Evolutionary conservation across 148 eudicot genomes (phyloP), one percentile per base, ranked within the genome.

Genomic region (Rhododendron ovatum): DNA sequence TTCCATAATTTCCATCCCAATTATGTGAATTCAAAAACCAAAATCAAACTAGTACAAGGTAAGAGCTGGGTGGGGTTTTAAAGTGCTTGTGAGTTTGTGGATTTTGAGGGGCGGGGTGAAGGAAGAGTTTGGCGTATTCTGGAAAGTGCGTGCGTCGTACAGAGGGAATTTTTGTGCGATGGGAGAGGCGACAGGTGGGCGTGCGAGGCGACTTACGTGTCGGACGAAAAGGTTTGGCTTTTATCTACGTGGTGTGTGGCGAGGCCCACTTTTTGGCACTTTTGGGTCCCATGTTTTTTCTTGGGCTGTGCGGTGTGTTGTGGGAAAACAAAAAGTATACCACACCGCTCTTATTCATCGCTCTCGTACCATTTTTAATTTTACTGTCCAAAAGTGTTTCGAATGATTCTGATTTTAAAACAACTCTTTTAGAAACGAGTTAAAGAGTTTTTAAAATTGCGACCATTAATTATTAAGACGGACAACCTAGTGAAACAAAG

Each of bases 351-450:
- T 37, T 4, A 37, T 37, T 37, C 39, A 37, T 4, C 4, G 39
- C 39, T 37, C 4, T 0, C 0, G 3, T 0, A 37, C 39, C 4
- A 4, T 4, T 37, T 0, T 39, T 0, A 41, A 41, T 41, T 41
- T 41, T 41, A 41, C 1, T 0, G 1, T 41, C 0, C 1, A 41
- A 41, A 41, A 41, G 1, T 41, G 7, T 41, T 41, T 41, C 0
- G 45, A 41, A 41, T 41, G 7, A 41, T 6, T 0, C 0, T 7
- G 1, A 41, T 41, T 41, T 6, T 6, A 41, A 41, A 41, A 41
- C 1, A 41, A 5, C 0, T 41, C 8, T 41, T 41, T 1, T 0
- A 6, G 1, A 1, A 0, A 5, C 1, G 45, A 41, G 45, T 39
- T 5, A 5, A 37, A 39, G 43, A 39, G 11, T 2, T 7, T 47